Evolutionary conservation across 805 yeast species (phyloP).

Genomic region (Myxozyma neotropica): DNA sequence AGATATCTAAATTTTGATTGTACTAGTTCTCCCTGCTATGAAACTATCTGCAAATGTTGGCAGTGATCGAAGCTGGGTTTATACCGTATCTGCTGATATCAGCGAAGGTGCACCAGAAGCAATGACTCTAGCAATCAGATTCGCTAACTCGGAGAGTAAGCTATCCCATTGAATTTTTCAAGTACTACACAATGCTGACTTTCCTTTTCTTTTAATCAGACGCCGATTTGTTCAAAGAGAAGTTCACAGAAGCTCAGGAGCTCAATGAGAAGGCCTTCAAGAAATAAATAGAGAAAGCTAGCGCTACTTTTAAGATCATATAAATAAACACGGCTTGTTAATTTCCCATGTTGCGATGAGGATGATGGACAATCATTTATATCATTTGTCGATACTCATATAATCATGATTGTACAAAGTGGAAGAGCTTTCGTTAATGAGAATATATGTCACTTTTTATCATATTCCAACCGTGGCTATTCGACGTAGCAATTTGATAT

Average conservation of each 20-base stretch:
- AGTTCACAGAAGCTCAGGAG: constrained; percentile 82
- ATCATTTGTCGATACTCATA: no score
- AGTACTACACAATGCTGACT: no score
- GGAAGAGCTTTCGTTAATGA: not conserved
- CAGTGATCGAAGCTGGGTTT: constrained; percentile 98
- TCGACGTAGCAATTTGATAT: no score
- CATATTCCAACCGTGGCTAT: no score
- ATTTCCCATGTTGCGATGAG: no score
- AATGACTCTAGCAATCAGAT: constrained; percentile 93
- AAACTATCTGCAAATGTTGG: constrained; percentile 88
- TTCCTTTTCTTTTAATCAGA: no score
- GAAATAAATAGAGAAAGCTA: constrained; percentile 15
- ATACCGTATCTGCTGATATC: constrained; percentile 88
- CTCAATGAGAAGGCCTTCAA: constrained; percentile 52
- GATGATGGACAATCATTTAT: no score
- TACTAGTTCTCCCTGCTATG: constrained; percentile 35
- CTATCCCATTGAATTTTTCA: no score
- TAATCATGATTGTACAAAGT: no score
- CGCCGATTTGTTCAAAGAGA: constrained; percentile 93
- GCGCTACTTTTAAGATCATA: no score
- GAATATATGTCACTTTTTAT: not conserved
- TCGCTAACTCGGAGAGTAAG: constrained; percentile 51
- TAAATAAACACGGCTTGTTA: no score
- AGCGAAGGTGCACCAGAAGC: constrained; percentile 97
- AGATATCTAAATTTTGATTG: no score